Base-by-base conservation (phyloP, 331 rosid species). In the Malus hybrid region DNA sequence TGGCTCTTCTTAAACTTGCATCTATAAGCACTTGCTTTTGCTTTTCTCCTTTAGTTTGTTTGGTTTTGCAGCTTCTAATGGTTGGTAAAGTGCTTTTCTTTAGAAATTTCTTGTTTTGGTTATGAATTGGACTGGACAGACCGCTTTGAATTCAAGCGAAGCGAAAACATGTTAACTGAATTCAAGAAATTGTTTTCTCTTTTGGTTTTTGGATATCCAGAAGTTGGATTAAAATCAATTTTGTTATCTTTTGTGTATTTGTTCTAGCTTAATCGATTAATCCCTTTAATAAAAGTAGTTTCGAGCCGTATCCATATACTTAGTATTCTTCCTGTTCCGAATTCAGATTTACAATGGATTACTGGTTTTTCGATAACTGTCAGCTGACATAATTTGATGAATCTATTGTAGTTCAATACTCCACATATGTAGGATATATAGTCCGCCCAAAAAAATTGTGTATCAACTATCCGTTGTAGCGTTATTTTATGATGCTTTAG, bases 161-260 rank as follows among this genome's bases (percentile, higher is more conserved):
- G 52, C 57, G 65, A 15, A 63, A 39, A 31, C n/a, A 28, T 10
- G 28, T 52, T 20, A 59, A 34, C 67, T 57, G 19, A 22, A 11
- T 76, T 33, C 46, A 27, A 19, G 56, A 42, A 57, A 62, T 68
- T 57, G 31, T 39, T 31, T 42, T 50, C 80, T 76, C 42, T 76
- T 31, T 27, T 66, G 55, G 56, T n/a, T 66, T 50, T 5, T 20
- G 34, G 28, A 31, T 14, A 22, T 60, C 46, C n/a, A 48, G n/a
- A 42, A 44, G 69, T 73, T 62, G 59, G 2, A 62, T 42, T 62
- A 6, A 69, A 48, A 39, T 69, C 24, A 15, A 48, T 28, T 46
- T 15, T 48, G 62, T 29, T 15, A 42, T 39, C 46, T 10, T 6
- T 65, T 65, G 20, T 32, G 36, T 55, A 16, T 65, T 19, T 18